Evolutionary conservation across 2,329 filamentous ascomycete species (phyloP), one percentile per base, ranked within the genome.

Genomic region (Metarhizium brunneum): DNA sequence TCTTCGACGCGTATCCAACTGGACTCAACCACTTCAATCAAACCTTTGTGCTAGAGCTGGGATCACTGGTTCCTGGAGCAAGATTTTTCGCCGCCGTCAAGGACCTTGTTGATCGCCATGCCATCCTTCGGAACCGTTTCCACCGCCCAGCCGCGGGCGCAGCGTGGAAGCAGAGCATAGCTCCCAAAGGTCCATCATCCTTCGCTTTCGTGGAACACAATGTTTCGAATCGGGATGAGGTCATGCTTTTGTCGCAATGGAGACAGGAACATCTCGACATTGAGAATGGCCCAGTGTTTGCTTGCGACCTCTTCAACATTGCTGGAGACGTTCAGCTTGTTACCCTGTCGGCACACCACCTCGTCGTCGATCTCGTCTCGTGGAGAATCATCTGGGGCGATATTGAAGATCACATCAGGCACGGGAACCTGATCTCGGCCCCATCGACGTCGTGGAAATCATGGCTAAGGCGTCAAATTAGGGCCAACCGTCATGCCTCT

Each of bases 291-390:
- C 63, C 63, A 1, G 20, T 66, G 4, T 56, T 66, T 20, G 57
- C 60, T 1, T 60, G 51, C 10, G 59, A 62, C 32, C 30, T 61
- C n/a, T 63, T 62, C 32, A 52, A 59, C 11, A 7, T 57, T n/a
- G 40, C 30, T 4, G 40, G 58, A 7, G 55, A 56, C 6, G 11
- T 60, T 6, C 54, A 55, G 20, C 42, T 57, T 11, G 25, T 61
- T 6, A 25, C 56, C 6, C 47, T 61, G 13, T 55, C 52, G 1
- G 57, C 59, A 7, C 62, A 64, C 49, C 61, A 64, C 40, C 40
- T 61, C 2, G 59, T 64, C 18, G 60, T 66, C 38, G 76, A 79
- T 61, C 75, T 79, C 61, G 78, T 79, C 57, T 79, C 77, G 20
- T 79, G 76, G 49, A 74, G 77, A 8, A 77, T 63, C 10, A 29